phyloP scores from a whole-genome alignment of 306 rosid species.

The Herpetospermum pedunculosum region DNA sequence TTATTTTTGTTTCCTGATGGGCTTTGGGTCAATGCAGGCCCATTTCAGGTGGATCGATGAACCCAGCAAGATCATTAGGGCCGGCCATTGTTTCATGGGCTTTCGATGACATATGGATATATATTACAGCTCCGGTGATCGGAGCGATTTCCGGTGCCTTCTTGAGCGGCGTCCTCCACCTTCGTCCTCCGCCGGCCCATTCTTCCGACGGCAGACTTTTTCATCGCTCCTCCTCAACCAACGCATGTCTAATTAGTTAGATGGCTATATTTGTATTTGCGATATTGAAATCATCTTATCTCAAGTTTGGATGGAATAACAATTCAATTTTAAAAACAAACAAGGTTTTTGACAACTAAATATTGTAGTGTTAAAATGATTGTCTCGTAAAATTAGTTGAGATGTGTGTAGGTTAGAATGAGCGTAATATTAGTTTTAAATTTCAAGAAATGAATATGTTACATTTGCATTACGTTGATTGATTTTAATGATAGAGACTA shows the following conservation, averaged over 20 bases:
- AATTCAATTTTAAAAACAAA: background rate
- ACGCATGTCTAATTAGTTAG: background rate
- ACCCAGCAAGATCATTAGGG: slow-evolving; percentile 84
- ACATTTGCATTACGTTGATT: too few relatives aligned
- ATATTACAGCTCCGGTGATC: slow-evolving; percentile 44
- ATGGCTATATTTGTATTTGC: background rate
- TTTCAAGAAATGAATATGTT: too few relatives aligned
- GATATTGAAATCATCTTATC: background rate
- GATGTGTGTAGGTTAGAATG: too few relatives aligned
- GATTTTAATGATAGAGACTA: too few relatives aligned
- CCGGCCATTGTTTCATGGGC: slow-evolving; percentile 70
- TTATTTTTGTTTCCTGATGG: background rate
- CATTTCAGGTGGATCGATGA: slow-evolving; percentile 82
- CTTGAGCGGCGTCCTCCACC: background rate
- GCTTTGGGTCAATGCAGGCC: slow-evolving; percentile 30
- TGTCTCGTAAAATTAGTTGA: too few relatives aligned
- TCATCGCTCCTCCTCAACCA: background rate
- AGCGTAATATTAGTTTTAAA: too few relatives aligned
- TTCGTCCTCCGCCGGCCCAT: background rate
- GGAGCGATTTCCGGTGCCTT: slow-evolving; percentile 30
- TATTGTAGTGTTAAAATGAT: too few relatives aligned
- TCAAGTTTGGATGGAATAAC: background rate
- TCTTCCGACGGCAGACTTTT: background rate
- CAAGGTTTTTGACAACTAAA: background rate
- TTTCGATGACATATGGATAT: slow-evolving; percentile 58